Conservation (phyloP, 2,329 filamentous ascomycete species). For the Chaetomium globosum region DNA sequence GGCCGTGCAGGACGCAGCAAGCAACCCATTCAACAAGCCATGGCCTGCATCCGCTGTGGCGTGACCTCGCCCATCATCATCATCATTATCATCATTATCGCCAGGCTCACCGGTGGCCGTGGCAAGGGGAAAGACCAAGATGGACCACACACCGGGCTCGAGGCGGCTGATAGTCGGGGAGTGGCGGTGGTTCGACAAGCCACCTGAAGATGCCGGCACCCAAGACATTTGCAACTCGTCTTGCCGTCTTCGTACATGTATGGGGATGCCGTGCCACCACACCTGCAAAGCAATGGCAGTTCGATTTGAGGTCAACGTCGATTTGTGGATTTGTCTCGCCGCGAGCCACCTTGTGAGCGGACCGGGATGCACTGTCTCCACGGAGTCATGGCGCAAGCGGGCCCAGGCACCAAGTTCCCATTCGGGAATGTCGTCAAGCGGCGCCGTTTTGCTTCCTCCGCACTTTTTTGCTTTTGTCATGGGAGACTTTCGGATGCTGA, state of each 20-base stretch:
- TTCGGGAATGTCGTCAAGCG: conserved; percentile 39
- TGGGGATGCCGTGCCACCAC: conserved; percentile 33
- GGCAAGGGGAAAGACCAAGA: neutral
- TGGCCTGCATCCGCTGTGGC: conserved; percentile 26
- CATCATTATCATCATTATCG: neutral
- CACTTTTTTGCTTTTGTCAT: conserved; percentile 25
- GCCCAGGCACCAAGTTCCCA: conserved; percentile 37
- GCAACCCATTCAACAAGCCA: conserved; percentile 27
- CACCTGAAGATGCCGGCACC: neutral
- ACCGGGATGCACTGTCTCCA: conserved; percentile 24
- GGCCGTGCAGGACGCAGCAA: conserved; percentile 26
- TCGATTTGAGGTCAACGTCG: conserved; percentile 21
- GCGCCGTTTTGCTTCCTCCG: conserved; percentile 37
- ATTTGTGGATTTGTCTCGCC: conserved; percentile 24
- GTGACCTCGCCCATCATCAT: conserved; percentile 15
- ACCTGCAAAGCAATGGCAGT: conserved; percentile 18
- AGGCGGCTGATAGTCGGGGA: conserved; percentile 14
- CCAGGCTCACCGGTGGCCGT: conserved; percentile 1
- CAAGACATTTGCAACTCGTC: conserved; percentile 13
- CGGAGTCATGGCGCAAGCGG: conserved; percentile 29
- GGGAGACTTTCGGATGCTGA: conserved; percentile 20
- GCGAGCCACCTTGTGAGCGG: conserved; percentile 12
- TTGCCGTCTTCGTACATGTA: conserved; percentile 17
- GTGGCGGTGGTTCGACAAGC: neutral
- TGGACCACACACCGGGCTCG: conserved; percentile 9